Evolutionary conservation across 257 asterid genomes (phyloP), one percentile per base, ranked within the genome.

Genomic region (Phtheirospermum japonicum): DNA sequence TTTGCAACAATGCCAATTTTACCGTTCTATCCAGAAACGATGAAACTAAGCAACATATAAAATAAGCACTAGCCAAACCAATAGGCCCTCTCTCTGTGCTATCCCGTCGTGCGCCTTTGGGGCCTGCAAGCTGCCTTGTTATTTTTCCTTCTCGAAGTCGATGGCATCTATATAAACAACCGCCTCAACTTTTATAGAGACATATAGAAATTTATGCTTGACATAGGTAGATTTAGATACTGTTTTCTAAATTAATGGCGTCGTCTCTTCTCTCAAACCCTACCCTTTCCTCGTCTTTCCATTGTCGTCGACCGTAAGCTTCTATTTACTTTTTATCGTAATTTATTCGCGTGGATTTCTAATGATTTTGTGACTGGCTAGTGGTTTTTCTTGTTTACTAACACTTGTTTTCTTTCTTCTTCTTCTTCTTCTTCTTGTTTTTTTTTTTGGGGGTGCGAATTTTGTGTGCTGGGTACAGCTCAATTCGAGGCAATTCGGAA

Each of bases 241-340:
- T 62, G 39, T 30, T 37, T 20, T 6, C 13, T 36, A 7, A 56
- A n/a, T 53, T 74, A 28, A 85, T 83, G 97, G 88, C 94, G 63
- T 63, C 90, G 57, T 52, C 80, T 69, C 73, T 85, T 64, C 81
- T 85, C 73, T 80, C 80, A 17, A 77, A 64, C 66, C 88, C 88
- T 68, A 18, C 71, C 46, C 69, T 80, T 46, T 74, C 82, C 43
- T 75, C 87, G 64, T 65, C 85, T 67, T 85, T 90, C 69, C 68
- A 71, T 43, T 88, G 87, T 59, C 78, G 58, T 63, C 78, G 76
- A 74, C 58, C 76, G 95, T 90, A 73, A 75, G 88, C 53, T 53
- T 42, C 20, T 63, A 0, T 28, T 54, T 8, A 12, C 6, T 9
- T 33, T 20, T 56, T 9, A 0, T 26, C 10, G 39, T 31, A 16